phyloP scores from a whole-genome alignment of 108 stramenopile species.

The Ochromonas danica region DNA sequence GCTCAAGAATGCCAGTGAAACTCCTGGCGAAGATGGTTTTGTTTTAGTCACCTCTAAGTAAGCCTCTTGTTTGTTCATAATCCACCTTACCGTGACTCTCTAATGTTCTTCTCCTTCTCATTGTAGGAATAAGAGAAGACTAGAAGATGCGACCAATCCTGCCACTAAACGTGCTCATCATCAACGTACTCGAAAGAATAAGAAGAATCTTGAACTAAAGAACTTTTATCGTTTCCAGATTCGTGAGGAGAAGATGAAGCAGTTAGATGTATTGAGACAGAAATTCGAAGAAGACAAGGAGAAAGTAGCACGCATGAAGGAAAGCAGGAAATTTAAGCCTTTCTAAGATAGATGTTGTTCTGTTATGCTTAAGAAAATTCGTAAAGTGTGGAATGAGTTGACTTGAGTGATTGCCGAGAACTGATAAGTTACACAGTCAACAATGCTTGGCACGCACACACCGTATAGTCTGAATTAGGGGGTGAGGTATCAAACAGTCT shows the following conservation, averaged over 20 bases:
- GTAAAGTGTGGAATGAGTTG: too few species aligned
- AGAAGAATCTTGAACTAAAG: conserved; percentile 4
- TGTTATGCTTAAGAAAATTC: too few species aligned
- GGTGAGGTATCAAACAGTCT: too few species aligned
- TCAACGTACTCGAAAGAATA: neutral
- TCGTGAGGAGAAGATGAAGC: conserved; percentile 3
- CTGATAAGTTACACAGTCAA: too few species aligned
- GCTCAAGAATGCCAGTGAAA: neutral
- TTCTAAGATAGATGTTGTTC: too few species aligned
- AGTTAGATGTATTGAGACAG: neutral
- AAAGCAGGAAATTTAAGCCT: neutral
- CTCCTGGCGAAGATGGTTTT: neutral
- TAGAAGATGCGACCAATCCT: neutral
- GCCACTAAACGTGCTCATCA: neutral
- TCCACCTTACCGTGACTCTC: neutral
- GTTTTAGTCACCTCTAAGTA: neutral
- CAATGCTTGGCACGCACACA: too few species aligned
- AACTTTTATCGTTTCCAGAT: conserved; percentile 28
- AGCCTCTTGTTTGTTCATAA: neutral
- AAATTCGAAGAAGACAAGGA: conserved; percentile 1
- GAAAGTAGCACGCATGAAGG: conserved; percentile 16
- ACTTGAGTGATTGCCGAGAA: too few species aligned
- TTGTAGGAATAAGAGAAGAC: neutral
- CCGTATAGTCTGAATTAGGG: too few species aligned
- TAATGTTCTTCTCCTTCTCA: neutral